Conservation (phyloP, 2,329 filamentous ascomycete species). For the Xylaria sp. region DNA sequence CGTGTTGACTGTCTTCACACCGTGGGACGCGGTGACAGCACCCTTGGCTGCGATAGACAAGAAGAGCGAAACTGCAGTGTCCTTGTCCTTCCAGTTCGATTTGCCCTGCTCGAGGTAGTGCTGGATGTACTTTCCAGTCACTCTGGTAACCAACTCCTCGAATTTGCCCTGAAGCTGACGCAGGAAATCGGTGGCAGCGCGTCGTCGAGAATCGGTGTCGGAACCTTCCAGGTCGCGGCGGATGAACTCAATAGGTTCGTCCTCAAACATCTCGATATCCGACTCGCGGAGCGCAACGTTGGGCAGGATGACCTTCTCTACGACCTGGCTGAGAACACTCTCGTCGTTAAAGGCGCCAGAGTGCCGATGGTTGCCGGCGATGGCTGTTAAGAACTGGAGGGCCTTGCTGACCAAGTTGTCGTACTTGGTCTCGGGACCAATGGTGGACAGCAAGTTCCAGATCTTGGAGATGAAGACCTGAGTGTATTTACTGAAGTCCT, state of each 20-base stretch:
- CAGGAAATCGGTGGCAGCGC: conserved; percentile 92
- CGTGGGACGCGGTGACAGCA: conserved; percentile 76
- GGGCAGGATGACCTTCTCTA: conserved; percentile 92
- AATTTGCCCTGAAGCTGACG: conserved; percentile 85
- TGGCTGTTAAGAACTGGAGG: conserved; percentile 86
- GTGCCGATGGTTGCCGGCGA: conserved; percentile 72
- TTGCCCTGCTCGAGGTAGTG: conserved; percentile 79
- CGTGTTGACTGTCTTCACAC: conserved; percentile 86
- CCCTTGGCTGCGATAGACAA: conserved; percentile 92
- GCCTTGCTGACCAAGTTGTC: conserved; percentile 93
- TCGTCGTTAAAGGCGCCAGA: conserved; percentile 81
- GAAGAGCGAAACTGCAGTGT: conserved; percentile 96
- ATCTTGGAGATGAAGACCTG: conserved; percentile 82
- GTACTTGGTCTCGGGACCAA: conserved; percentile 84
- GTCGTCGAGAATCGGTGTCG: conserved; percentile 85
- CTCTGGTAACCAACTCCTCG: conserved; percentile 73
- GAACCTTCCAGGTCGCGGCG: conserved; percentile 91
- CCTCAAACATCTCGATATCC: conserved; percentile 92
- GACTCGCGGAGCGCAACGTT: conserved; percentile 90
- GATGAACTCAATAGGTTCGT: conserved; percentile 98
- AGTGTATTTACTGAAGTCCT: conserved; percentile 79
- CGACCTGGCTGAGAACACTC: conserved; percentile 73
- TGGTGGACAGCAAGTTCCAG: conserved; percentile 84
- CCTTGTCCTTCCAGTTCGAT: conserved; percentile 92
- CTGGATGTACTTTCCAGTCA: conserved; percentile 82